Evolutionary conservation across 2,329 filamentous ascomycete species (phyloP).

Genomic region (Zelopaecilomyces penicillatus): DNA sequence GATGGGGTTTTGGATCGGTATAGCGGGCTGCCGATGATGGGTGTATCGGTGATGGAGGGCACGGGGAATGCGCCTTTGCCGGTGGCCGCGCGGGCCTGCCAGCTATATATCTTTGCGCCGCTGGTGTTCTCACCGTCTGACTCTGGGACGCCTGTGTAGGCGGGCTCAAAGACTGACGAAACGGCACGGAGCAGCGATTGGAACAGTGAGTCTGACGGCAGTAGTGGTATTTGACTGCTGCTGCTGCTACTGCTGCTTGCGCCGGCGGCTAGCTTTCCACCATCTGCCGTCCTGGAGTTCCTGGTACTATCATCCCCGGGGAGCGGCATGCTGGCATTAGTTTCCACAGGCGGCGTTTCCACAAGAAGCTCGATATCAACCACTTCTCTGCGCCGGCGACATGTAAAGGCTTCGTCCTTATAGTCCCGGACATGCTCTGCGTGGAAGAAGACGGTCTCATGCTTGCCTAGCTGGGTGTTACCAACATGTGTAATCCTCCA

Average conservation of each 20-base stretch:
- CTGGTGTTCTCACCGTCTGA: conserved; percentile 17
- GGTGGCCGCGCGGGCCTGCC: conserved; percentile 44
- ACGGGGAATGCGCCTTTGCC: conserved; percentile 58
- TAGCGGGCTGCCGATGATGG: conserved; percentile 32
- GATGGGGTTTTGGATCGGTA: conserved; percentile 29
- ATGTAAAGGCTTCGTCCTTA: conserved; percentile 75
- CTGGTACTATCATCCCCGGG: conserved; percentile 11
- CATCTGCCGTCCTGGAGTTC: background rate
- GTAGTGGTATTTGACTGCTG: conserved; percentile 6
- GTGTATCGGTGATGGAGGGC: conserved; percentile 54
- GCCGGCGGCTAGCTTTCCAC: background rate
- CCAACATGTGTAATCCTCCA: conserved; percentile 77
- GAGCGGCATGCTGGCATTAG: conserved; percentile 15
- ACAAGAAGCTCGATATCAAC: conserved; percentile 63
- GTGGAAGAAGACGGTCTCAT: conserved; percentile 78
- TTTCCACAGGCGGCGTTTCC: conserved; percentile 14
- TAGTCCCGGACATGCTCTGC: conserved; percentile 68
- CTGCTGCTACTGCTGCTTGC: background rate
- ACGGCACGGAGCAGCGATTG: conserved; percentile 39
- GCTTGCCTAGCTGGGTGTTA: conserved; percentile 70
- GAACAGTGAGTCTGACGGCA: conserved; percentile 33
- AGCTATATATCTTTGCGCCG: conserved; percentile 37
- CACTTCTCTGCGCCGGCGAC: conserved; percentile 62
- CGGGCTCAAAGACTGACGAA: conserved; percentile 34
- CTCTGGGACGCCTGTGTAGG: conserved; percentile 21